These are phyloP conservation scores for Aspergillus saccharolyticus DNA, from an alignment of 495 filamentous ascomycete species.

Conservation along the genomic window DNA sequence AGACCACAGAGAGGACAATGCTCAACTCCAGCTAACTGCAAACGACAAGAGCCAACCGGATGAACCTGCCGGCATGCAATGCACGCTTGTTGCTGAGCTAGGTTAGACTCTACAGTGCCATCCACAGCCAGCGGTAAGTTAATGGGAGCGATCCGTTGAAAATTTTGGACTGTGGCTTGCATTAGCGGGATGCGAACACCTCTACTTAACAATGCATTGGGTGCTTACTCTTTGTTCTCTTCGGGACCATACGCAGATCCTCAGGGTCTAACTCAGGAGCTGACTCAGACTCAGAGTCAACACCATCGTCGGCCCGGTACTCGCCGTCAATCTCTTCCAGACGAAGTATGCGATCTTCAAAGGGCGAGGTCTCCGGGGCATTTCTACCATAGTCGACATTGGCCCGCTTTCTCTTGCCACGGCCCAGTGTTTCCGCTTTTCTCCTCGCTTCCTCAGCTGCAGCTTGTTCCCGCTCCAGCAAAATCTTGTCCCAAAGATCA, in stretches of 20 bases:
- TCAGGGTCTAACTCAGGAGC: conserved; percentile 15
- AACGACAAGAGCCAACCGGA: conserved; percentile 51
- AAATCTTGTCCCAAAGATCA: conserved; percentile 84
- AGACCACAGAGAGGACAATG: conserved; percentile 62
- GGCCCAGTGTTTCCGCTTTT: conserved; percentile 66
- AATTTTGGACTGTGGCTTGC: conserved; percentile 25
- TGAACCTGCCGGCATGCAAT: conserved; percentile 51
- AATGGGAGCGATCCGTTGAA: conserved; percentile 33
- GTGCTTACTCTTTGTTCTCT: conserved; percentile 21
- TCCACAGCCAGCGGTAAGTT: conserved; percentile 32
- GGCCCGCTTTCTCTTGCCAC: conserved; percentile 65
- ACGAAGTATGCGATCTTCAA: conserved; percentile 24
- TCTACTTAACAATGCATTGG: neutral
- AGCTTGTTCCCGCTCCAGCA: conserved; percentile 72
- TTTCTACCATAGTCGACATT: conserved; percentile 33
- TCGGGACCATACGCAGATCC: conserved; percentile 12
- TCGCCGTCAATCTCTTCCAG: conserved; percentile 33
- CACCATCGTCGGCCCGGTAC: conserved; percentile 20
- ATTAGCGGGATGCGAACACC: conserved; percentile 9
- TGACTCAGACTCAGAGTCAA: conserved; percentile 25
- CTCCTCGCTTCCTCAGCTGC: conserved; percentile 62
- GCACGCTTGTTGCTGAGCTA: conserved; percentile 33
- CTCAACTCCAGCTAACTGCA: conserved; percentile 58
- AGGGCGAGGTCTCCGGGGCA: conserved; percentile 17
- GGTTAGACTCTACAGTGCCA: conserved; percentile 31